These are phyloP conservation scores for Tulasnella sp. DNA, from an alignment of 768 basidiomycete genomes.

Conservation along the genomic window DNA sequence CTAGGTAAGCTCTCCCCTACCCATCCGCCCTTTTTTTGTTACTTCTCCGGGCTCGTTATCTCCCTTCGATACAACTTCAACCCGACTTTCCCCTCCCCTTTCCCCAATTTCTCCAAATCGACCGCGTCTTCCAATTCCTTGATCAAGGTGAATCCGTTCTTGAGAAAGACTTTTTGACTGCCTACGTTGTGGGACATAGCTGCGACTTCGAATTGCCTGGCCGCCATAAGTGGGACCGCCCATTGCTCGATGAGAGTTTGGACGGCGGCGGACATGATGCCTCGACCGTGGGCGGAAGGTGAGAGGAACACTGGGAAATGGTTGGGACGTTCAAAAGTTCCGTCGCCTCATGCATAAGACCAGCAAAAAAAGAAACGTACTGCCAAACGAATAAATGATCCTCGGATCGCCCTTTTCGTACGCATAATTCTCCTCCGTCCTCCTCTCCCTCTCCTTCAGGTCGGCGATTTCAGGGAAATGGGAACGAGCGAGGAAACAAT, in stretches of 20 bases:
- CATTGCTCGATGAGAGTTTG: constrained; percentile 52
- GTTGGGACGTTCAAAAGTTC: too few relatives aligned
- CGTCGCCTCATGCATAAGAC: too few relatives aligned
- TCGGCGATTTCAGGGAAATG: constrained; percentile 37
- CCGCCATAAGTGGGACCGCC: constrained; percentile 63
- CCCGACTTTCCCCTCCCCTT: neutral
- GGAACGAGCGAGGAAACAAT: constrained; percentile 40
- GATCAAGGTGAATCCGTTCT: constrained; percentile 53
- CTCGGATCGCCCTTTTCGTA: constrained; percentile 48
- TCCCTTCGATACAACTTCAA: constrained; percentile 6
- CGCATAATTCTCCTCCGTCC: constrained; percentile 42
- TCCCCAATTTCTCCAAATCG: constrained; percentile 24
- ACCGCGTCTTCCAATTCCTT: constrained; percentile 42
- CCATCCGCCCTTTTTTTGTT: too few relatives aligned
- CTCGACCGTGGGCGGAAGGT: constrained; percentile 57
- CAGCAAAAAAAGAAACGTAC: too few relatives aligned
- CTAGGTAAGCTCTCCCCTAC: too few relatives aligned
- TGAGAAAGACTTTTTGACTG: constrained; percentile 62
- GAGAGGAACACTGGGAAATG: constrained; percentile 53
- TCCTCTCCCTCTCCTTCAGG: constrained; percentile 38
- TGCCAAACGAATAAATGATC: constrained; percentile 60
- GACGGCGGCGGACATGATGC: constrained; percentile 70
- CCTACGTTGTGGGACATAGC: constrained; percentile 53
- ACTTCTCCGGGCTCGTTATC: neutral
- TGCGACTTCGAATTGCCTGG: constrained; percentile 44